Evolutionary conservation across 192 early-diverging fungal genomes (phyloP), one percentile per base, ranked within the genome.

Genomic region (Umbelopsis vinacea): DNA sequence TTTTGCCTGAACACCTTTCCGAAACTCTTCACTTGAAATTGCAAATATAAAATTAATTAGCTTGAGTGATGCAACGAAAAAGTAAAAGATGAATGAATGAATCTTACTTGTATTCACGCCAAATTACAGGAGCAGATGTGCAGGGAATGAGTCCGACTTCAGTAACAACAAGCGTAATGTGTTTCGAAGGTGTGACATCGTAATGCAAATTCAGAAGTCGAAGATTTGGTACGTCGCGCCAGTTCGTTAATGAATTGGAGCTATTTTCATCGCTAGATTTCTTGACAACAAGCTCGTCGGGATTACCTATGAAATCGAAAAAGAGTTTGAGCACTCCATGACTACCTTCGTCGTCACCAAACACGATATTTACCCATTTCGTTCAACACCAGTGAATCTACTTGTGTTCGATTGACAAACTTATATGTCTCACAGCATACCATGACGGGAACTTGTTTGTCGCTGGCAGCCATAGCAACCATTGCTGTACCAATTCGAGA

Each of bases 371-470:
- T 71, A 78, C 92, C 96, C 69, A 97, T 88, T 80, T 99, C 98
- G 81, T 99, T 99, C 93, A 88, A 90, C 5, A 97, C 97, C 73
- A 98, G 92, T 17, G 96, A 94, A 81, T 99, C 98, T 22, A 99
- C 81, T 79, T 96, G 93, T 37, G 94, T 92, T 14, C 89, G 85
- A 47, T 97, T 94, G 68, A 89, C 90, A 71, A 99, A 98, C 84
- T 99, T 99, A 83, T 96, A 97, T 2, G 91, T 94, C 80, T 98
- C 97, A 77, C 96, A 96, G 66, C 91, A 86, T 6, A 95, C 94
- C 81, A 99, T 96, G 23, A 99, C 95, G 8, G 97, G 97, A n/a
- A 98, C 88, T 77, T 94, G 87, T 55, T 85, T 86, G 52, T 94
- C 92, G 70, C 89, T 88, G 0, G 98, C 98, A 33, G 91, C 86